Conservation (phyloP, 2,329 filamentous ascomycete genomes). For the Talaromyces pinophilus region DNA sequence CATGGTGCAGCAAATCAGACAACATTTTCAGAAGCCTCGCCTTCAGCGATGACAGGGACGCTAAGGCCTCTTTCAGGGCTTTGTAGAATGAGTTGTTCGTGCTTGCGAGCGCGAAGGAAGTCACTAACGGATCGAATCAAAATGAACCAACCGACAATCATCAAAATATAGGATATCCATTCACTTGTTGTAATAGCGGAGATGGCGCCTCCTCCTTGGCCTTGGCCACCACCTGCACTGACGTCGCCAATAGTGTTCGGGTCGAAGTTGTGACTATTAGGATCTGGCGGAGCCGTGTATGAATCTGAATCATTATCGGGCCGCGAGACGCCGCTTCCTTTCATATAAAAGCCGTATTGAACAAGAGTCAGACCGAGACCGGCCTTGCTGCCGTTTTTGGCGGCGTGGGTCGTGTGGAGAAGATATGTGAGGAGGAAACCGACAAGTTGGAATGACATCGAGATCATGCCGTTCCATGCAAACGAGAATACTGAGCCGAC, state of each 20-base stretch:
- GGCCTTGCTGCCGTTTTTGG: conserved; percentile 93
- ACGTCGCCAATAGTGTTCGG: conserved; percentile 63
- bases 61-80: conserved; percentile 86
- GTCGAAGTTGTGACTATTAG: conserved; percentile 87
- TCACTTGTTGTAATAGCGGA: conserved; percentile 71
- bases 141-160: conserved; percentile 98
- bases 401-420: conserved; percentile 94
- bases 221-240: conserved; percentile 34
- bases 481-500: conserved; percentile 83
- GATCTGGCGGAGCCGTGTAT: conserved; percentile 71
- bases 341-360: conserved; percentile 97
- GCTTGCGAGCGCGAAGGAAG: conserved; percentile 80
- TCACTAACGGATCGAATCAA: conserved; percentile 91
- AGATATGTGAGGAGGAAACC: conserved; percentile 98
- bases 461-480: conserved; percentile 83
- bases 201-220: conserved; percentile 39
- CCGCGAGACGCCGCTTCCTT: conserved; percentile 55
- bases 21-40: conserved; percentile 75
- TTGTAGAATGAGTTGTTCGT: conserved; percentile 90
- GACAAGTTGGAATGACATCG: conserved; percentile 94
- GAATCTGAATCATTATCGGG: conserved; percentile 43
- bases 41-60: conserved; percentile 82
- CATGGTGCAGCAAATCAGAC: conserved; percentile 53
- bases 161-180: conserved; percentile 87
- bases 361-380: conserved; percentile 93